Evolutionary conservation across 805 yeast species (phyloP).

Genomic region (Blastobotrys chiropterorum): DNA sequence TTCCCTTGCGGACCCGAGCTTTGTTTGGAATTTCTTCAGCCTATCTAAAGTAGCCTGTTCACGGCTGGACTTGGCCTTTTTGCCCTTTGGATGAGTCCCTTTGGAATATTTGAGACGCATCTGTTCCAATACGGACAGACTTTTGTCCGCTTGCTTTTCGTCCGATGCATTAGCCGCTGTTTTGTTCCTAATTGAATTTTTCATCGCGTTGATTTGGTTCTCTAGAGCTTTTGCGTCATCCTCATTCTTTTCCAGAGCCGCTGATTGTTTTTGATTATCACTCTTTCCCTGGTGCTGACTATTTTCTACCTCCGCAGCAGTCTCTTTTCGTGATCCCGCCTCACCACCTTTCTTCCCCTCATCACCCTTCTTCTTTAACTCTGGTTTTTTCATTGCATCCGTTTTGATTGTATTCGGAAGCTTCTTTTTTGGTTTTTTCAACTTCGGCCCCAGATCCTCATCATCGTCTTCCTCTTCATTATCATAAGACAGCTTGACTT

Average conservation of each 20-base stretch:
- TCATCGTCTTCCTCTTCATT: slow-evolving; percentile 34
- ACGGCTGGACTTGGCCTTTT: slow-evolving; percentile 14
- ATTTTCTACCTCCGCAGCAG: background rate
- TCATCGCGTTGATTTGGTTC: background rate
- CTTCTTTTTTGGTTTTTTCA: slow-evolving; percentile 21
- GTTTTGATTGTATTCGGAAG: slow-evolving; percentile 21
- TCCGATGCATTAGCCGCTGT: background rate
- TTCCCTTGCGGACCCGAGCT: slow-evolving; percentile 12
- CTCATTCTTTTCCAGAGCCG: background rate
- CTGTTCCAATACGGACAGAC: background rate
- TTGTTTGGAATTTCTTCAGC: slow-evolving; percentile 26
- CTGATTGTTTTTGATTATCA: slow-evolving; percentile 5
- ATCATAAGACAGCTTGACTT: slow-evolving; percentile 35
- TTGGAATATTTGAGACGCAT: background rate
- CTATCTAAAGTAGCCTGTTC: slow-evolving; percentile 28
- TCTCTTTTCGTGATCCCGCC: background rate
- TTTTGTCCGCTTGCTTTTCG: slow-evolving; percentile 1
- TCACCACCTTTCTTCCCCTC: background rate
- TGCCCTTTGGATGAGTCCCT: background rate
- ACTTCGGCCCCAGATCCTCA: slow-evolving; percentile 22
- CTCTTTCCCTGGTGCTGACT: slow-evolving; percentile 2
- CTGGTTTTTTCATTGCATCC: background rate
- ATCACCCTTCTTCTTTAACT: background rate
- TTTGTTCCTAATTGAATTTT: background rate
- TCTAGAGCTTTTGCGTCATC: background rate